Evolutionary conservation across 2,329 filamentous ascomycete species (phyloP), one percentile per base, ranked within the genome.

Genomic region (Scedosporium minutisporum): DNA sequence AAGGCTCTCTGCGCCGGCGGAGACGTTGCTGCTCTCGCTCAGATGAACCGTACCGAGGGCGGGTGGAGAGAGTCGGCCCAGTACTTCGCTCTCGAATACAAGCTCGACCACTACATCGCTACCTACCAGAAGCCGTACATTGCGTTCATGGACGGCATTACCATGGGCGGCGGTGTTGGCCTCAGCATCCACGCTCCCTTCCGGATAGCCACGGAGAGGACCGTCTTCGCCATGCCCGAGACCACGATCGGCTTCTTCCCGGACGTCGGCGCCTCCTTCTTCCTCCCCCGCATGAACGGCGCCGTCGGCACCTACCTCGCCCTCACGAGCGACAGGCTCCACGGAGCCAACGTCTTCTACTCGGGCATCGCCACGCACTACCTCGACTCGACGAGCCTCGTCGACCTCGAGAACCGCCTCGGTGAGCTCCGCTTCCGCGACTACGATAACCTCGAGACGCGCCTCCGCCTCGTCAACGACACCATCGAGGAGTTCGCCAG

Each of bases 161-260:
- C 96, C 61, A 99, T 99, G 95, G 95, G 95, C 63, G 95, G 95
- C 63, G 95, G 95, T 67, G 95, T 97, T 61, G 95, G 95, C 6
- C 83, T 99, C 63, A 96, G 90, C 74, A 85, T 96, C 61, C 96
- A 99, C 76, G 93, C 95, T 2, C 96, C 95, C 3, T 93, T 99
- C 82, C 84, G 95, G 65, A 96, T 99, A 72, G 95, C 95, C 44
- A 99, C 95, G 2, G 95, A 99, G 77, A 89, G 88, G 72, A 99
- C 95, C 5, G 78, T 96, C 58, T 97, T 99, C 71, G 93, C 96
- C 68, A 99, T 99, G 95, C 95, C 95, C 33, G 95, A 99, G 78
- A 99, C 95, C 3, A 96, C 87, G 7, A 99, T 99, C 71, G 95
- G 95, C 46, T 97, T 97, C 81, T 99, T 99, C 82, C 95, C 96